A percentile compares a stretch with the other conserved stretches of the same genome.
These are phyloP conservation scores for Straminergon stramineum DNA, from an alignment of 225 moss, liverwort and hornwort genomes.

Conservation along the genomic window DNA sequence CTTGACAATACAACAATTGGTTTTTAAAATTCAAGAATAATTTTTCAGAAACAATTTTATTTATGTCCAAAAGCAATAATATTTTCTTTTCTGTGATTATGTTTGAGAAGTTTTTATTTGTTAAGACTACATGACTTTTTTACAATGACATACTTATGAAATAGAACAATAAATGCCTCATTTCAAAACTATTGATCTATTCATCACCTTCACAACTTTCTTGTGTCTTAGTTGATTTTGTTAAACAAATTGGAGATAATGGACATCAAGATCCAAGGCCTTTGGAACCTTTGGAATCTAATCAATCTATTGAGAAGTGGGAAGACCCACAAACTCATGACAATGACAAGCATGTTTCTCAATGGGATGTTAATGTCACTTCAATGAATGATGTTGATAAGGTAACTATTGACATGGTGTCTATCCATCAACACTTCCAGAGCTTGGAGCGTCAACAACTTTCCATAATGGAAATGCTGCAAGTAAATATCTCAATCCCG, in stretches of 20 bases:
- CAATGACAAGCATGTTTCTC: conserved; percentile 13
- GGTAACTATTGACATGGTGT: conserved; percentile 26
- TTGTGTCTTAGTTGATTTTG: background rate
- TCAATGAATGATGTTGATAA: conserved; percentile 30
- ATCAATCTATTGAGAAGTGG: conserved; percentile 30
- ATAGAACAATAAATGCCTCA: background rate
- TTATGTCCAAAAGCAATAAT: background rate
- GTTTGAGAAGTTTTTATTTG: background rate
- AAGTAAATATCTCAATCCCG: conserved; percentile 7
- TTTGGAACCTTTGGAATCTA: conserved; percentile 2
- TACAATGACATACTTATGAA: background rate
- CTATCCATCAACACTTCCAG: conserved; percentile 15
- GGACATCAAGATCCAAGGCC: background rate
- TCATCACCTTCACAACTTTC: background rate
- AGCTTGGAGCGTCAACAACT: conserved; percentile 44
- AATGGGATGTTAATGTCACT: conserved; percentile 29
- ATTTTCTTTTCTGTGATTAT: background rate
- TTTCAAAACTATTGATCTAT: background rate
- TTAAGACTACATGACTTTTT: background rate
- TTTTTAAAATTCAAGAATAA: background rate
- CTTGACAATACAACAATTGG: background rate
- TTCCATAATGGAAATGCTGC: conserved; percentile 39
- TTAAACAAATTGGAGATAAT: background rate
- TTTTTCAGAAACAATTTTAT: background rate
- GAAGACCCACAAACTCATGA: conserved; percentile 8